phyloP scores from a whole-genome alignment of 352 stramenopile species.

The Globisporangium okanoganense region DNA sequence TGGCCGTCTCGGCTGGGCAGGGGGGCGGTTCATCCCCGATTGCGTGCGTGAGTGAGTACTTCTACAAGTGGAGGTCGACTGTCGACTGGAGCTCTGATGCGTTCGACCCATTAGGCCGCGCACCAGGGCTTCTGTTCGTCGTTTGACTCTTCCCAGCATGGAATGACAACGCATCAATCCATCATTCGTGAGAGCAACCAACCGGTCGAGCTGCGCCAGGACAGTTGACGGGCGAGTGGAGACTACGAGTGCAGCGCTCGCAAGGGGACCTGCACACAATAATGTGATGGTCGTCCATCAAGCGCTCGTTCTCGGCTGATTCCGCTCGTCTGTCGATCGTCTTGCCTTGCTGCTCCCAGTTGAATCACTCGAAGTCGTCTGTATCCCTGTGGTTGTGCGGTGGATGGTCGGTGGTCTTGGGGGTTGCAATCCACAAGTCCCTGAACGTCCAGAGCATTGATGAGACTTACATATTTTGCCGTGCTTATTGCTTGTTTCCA shows the following conservation, averaged over 20 bases:
- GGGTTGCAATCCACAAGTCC: neutral
- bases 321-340: neutral
- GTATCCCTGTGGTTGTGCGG: neutral
- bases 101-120: constrained; percentile 16
- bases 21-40: constrained; percentile 70
- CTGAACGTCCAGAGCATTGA: constrained; percentile 1
- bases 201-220: too few species aligned
- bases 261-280: neutral
- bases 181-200: too few species aligned
- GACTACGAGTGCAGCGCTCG: neutral
- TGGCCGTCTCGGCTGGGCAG: neutral
- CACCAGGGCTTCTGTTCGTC: neutral
- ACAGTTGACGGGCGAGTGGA: neutral
- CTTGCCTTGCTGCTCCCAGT: neutral
- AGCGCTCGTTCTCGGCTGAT: too few species aligned
- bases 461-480: neutral
- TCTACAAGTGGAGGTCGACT: constrained; percentile 10
- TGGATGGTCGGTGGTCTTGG: constrained; percentile 12
- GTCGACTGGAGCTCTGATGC: neutral
- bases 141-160: neutral
- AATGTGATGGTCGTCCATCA: neutral
- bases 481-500: constrained; percentile 24
- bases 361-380: neutral
- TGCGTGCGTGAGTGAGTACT: constrained; percentile 67
- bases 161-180: too few species aligned